Evolutionary conservation across 2,329 filamentous ascomycete species (phyloP), one percentile per base, ranked within the genome.

Genomic region (Ambrosiella beaveri): DNA sequence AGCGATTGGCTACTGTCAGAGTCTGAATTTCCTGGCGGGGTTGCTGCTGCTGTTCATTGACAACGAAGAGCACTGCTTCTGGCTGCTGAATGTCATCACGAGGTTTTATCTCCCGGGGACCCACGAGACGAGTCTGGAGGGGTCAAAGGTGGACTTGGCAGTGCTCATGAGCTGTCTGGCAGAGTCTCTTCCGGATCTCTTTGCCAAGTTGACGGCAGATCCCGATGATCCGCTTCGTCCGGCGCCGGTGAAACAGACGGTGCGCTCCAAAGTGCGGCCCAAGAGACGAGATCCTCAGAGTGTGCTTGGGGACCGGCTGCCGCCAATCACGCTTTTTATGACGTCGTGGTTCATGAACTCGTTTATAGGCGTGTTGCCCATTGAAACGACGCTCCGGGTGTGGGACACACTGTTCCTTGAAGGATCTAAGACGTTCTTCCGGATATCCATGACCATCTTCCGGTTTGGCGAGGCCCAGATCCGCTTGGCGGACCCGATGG

Each of bases 321-420:
- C 91, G 0, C 90, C 91, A 11, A 91, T 97, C 63, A 93, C 88
- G 0, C 77, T 97, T 4, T 94, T 89, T 64, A 88, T 93, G 69
- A 95, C 90, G 8, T 87, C 90, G 3, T 97, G 91, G 91, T 94
- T 97, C 69, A 96, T 97, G 91, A 94, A 87, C 54, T 86, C 93
- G 65, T 96, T 93, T 69, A 93, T 96, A 61, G 89, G 90, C 57
- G 95, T 88, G 0, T 73, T 97, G 15, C 91, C 91, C 1, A 89
- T 95, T 62, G 91, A 97, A 71, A 88, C 85, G 15, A 91, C 90
- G 0, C 77, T 96, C 15, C 85, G 91, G 7, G 88, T 96, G 1
- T 97, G 91, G 91, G 91, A 97, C 65, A 81, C 88, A 1, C 90
- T 97, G 67, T 95, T 96, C 68, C 95, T 94, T 69, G 91, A 97